Percentiles rank a stretch among this genome's conserved stretches.
phyloP scores from a whole-genome alignment of 179 eudicot genomes.

The Nepenthes alata region DNA sequence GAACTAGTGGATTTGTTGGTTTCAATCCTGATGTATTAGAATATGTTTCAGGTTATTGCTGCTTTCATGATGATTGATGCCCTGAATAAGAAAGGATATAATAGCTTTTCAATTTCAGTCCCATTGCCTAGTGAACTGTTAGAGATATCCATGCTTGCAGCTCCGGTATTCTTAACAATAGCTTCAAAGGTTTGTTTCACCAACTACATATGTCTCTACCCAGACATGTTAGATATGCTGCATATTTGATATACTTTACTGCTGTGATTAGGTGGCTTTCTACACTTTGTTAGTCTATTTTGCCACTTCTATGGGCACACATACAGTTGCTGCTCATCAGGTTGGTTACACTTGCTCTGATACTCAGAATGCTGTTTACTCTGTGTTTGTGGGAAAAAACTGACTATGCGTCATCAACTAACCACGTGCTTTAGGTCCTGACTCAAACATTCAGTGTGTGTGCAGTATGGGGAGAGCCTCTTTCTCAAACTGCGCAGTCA shows the following conservation, averaged over 20 bases:
- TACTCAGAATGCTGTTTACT: no score
- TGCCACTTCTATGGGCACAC: constrained; percentile 40
- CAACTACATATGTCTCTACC: not conserved
- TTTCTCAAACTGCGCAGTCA: constrained; percentile 94
- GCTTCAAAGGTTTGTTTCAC: constrained; percentile 63
- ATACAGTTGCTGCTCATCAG: constrained; percentile 43
- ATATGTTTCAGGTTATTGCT: constrained; percentile 60
- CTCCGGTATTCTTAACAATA: constrained; percentile 87
- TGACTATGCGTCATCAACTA: constrained; percentile 1
- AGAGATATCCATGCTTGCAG: constrained; percentile 69
- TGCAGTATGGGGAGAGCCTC: constrained; percentile 88
- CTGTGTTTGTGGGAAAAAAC: no score
- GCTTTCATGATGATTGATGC: constrained; percentile 77
- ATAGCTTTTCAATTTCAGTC: constrained; percentile 49
- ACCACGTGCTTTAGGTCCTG: constrained; percentile 45
- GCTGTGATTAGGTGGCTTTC: constrained; percentile 23
- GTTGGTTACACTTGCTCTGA: constrained; percentile 5
- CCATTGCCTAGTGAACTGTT: constrained; percentile 63
- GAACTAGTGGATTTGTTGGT: no score
- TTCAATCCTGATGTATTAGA: not conserved
- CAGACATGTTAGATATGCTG: not conserved
- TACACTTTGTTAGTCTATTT: constrained; percentile 29
- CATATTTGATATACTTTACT: not conserved
- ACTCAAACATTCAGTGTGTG: constrained; percentile 63
- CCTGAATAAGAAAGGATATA: constrained; percentile 74